phyloP scores from a whole-genome alignment of 371 early-diverging fungal species.

The Circinella umbellata region DNA sequence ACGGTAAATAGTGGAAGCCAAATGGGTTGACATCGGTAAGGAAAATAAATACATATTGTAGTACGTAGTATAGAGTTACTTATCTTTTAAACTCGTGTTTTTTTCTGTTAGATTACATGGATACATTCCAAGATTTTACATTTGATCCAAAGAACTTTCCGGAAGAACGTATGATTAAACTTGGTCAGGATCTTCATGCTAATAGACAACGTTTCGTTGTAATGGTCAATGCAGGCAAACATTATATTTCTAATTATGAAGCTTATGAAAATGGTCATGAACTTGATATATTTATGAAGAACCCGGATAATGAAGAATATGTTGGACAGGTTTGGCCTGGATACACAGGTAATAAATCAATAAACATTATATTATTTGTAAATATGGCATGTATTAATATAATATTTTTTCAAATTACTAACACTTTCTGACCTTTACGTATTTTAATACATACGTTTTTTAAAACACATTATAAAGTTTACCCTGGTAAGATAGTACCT shows the following conservation, averaged over 20 bases:
- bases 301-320: slow-evolving; percentile 43
- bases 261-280: slow-evolving; percentile 45
- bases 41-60: neutral
- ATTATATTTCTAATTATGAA: slow-evolving; percentile 35
- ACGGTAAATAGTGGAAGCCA: slow-evolving; percentile 31
- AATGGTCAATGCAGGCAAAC: slow-evolving; percentile 61
- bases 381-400: too few relatives aligned
- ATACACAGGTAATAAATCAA: slow-evolving; percentile 16
- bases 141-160: slow-evolving; percentile 54
- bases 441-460: too few relatives aligned
- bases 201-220: slow-evolving; percentile 48
- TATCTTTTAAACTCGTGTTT: neutral
- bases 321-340: slow-evolving; percentile 75
- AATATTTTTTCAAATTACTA: too few relatives aligned
- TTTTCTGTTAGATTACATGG: slow-evolving; percentile 52
- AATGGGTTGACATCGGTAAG: slow-evolving; percentile 74
- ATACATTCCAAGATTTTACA: slow-evolving; percentile 56
- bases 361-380: too few relatives aligned
- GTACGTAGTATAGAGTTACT: too few relatives aligned
- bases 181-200: slow-evolving; percentile 33
- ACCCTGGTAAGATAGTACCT: slow-evolving; percentile 41
- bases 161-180: slow-evolving; percentile 25
- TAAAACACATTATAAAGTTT: slow-evolving; percentile 24
- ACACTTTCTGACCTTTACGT: too few relatives aligned
- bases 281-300: slow-evolving; percentile 54